These are phyloP conservation scores for Dioscorea cayenensis DNA, from an alignment of 116 monocot species.

Conservation along the genomic window DNA sequence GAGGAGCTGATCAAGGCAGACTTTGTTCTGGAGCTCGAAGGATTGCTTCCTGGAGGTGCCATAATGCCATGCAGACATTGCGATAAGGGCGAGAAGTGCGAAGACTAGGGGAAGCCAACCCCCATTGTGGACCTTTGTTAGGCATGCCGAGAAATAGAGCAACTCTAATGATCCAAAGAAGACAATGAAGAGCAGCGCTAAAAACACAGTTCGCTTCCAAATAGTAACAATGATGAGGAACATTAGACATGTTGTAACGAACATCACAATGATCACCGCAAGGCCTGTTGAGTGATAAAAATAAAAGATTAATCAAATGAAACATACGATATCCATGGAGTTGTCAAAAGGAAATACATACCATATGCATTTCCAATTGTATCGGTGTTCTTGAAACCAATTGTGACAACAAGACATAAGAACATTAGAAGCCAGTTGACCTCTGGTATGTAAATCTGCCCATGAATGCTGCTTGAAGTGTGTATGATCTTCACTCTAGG, in stretches of 20 bases:
- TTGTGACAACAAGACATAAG: slow-evolving; percentile 47
- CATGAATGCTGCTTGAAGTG: slow-evolving; percentile 66
- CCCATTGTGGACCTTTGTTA: slow-evolving; percentile 54
- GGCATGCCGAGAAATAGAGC: slow-evolving; percentile 67
- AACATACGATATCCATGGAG: not conserved
- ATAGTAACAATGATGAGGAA: slow-evolving; percentile 65
- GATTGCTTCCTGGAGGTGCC: slow-evolving; percentile 57
- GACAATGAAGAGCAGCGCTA: slow-evolving; percentile 34
- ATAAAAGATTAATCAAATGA: not conserved
- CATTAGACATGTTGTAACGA: slow-evolving; percentile 78
- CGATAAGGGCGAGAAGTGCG: slow-evolving; percentile 34
- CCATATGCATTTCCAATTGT: slow-evolving; percentile 86
- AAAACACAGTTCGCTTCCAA: slow-evolving; percentile 43
- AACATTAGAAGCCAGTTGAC: slow-evolving; percentile 72
- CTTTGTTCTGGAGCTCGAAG: slow-evolving; percentile 66
- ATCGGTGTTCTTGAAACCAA: slow-evolving; percentile 59
- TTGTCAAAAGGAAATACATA: slow-evolving; percentile 10
- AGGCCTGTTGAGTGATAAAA: slow-evolving; percentile 43
- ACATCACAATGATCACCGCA: slow-evolving; percentile 78
- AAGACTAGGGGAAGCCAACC: slow-evolving; percentile 73
- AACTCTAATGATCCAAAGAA: slow-evolving; percentile 67
- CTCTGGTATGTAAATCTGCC: slow-evolving; percentile 90
- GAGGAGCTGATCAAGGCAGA: slow-evolving; percentile 44
- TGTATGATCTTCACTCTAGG: slow-evolving; percentile 76
- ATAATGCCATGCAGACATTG: slow-evolving; percentile 70